Evolutionary conservation across 2,329 filamentous ascomycete species (phyloP).

Genomic region (Fusarium kyushuense): DNA sequence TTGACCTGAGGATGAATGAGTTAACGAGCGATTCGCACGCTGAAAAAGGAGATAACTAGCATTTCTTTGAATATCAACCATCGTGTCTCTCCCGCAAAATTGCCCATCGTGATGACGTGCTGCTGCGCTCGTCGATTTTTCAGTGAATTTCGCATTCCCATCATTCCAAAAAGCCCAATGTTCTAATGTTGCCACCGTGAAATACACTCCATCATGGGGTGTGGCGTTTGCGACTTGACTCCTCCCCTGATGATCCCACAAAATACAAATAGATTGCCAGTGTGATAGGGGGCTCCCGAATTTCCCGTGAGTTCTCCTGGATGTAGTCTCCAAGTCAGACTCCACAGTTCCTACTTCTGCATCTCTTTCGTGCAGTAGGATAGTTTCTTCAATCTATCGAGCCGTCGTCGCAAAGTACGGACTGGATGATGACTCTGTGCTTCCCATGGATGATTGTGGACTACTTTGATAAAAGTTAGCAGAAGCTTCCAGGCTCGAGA

Average conservation of each 20-base stretch:
- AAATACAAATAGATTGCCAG: conserved; percentile 1
- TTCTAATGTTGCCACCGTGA: neutral
- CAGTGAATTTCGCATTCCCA: neutral
- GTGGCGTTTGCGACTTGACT: neutral
- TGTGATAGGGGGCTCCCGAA: neutral
- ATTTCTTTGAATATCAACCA: conserved; percentile 10
- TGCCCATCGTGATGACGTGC: neutral
- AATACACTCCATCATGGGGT: neutral
- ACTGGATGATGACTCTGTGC: conserved; percentile 22
- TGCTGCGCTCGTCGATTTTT: conserved; percentile 2
- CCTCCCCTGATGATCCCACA: conserved; percentile 14
- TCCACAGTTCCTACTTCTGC: neutral
- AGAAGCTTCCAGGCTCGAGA: neutral
- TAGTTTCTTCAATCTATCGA: neutral
- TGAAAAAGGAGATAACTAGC: neutral
- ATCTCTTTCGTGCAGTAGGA: neutral
- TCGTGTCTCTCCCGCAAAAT: neutral
- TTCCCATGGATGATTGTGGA: conserved; percentile 10
- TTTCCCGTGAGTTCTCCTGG: conserved; percentile 1
- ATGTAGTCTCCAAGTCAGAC: neutral
- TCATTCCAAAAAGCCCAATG: conserved; percentile 4
- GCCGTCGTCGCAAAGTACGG: conserved; percentile 36
- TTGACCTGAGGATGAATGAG: neutral
- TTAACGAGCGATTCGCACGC: neutral
- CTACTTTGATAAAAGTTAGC: neutral